Evolutionary conservation across 345 rosid species (phyloP), one percentile per base, ranked within the genome.

Genomic region (Brassica incana): DNA sequence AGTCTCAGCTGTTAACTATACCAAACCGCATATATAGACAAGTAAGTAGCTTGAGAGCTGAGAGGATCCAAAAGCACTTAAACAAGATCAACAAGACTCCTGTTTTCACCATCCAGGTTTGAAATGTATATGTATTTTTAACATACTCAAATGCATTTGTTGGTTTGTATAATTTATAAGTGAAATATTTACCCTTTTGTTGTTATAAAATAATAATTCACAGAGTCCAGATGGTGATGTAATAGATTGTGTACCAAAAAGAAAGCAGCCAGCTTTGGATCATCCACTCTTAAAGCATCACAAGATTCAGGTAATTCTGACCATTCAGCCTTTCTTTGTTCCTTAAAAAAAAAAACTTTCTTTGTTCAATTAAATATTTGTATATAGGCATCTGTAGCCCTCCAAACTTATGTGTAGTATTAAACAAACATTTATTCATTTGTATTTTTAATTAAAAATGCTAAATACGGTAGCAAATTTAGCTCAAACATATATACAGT

Each of bases 201-300:
- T 60, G 60, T 8, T 18, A 64, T 15, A 20, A 69, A 38, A 43
- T 20, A 43, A 56, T 65, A 59, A 6, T 71, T 59, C 60, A 18
- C 86, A 86, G 88, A 90, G 94, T 75, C 90, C 90, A 58, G 99
- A 96, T 86, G 99, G 98, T 70, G 99, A 96, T 86, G 77, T 85
- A 59, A 89, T 96, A 77, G 97, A 96, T 38, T 96, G 99, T 83
- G 89, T 96, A 69, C 94, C 76, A 82, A 90, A 87, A 78, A 86
- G 88, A 84, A 86, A 84, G 75, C 99, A 96, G 62, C 98, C 98
- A 69, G 97, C 94, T 83, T 85, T 96, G 80, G 98, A 96, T 84
- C 99, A 96, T 70, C 99, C 99, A 30, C 90, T 88, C 69, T 85
- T 93, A 29, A 89, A 88, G 85, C 89, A 89, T 81, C 99, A 96